Evolutionary conservation across 2,329 filamentous ascomycete genomes (phyloP), one percentile per base, ranked within the genome.

Genomic region (Claviceps sp.): DNA sequence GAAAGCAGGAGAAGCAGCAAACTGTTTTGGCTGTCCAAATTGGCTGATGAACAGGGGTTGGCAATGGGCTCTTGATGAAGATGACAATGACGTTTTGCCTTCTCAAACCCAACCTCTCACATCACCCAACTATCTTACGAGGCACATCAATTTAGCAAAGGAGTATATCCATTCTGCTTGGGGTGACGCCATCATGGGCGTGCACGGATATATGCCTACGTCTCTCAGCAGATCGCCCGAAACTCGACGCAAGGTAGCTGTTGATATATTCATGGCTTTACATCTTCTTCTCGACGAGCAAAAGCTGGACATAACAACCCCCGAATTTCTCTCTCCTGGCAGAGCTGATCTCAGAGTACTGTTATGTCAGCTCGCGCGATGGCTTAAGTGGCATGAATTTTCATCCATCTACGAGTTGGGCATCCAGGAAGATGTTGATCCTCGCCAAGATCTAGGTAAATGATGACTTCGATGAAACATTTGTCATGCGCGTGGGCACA

Each of bases 221-320:
- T 78, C 76, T 2, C 53, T 70, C 2, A 67, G 66, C 48, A 69
- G 75, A 49, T 77, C 73, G 51, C 70, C 76, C 40, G 78, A 79
- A 52, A 73, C 74, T 48, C 77, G 81, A 44, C 74, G 77, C 52
- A 82, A 74, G 61, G 69, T 81, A 51, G 75, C 85, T 37, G 71
- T 84, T 63, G 78, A 87, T 61, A 74, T 86, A 49, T 77, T 91
- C 40, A 72, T 94, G 57, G 85, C 80, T 1, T 72, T 98, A 13
- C 93, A 98, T 68, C 73, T 97, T 3, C 72, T 95, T n/a, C 77
- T 86, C 0, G 91, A 98, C 65, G 93, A 98, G 64, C 77, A 86
- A 56, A 97, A 95, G 63, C 76, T 98, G 1, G 81, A 87, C 55
- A 77, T 83, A 4, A 72, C 74, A 55, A 66, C 67, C 0, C 68